Evolutionary conservation across 306 rosid genomes (phyloP), one percentile per base, ranked within the genome.

Genomic region (Fagus sylvatica): DNA sequence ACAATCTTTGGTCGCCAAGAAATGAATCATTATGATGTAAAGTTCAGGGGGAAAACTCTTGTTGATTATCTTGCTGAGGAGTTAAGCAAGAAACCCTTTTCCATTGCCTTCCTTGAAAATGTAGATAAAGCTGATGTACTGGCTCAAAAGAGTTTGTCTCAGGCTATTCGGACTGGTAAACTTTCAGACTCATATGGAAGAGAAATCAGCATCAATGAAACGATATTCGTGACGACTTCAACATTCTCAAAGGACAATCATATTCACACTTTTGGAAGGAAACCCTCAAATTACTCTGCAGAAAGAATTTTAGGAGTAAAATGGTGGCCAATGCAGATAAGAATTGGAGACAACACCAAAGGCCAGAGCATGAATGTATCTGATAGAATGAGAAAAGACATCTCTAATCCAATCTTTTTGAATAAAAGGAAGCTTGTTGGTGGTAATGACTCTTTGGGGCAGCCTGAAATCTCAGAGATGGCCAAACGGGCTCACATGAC

Each of bases 41-140:
- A 90, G 82, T 89, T 83, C 74, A 89, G 98, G 83, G 99, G 99
- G 76, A 95, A 91, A 87, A 93, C 92, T 32, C 84, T 81, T 28
- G 60, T 90, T 80, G 99, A 95, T 89, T 87, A 84, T 59, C 66
- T 95, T 62, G 94, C 89, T 1, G 90, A 89, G 60, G 93, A 93
- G 83, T 60, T 88, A 81, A 76, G 84, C 83, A 91, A 85, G 91
- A 90, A 85, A 79, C 93, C 97, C 9, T 80, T 86, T 73, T 88
- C 94, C 6, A 78, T 95, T 49, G 89, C 93, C 79, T 87, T 93
- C 89, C 88, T 95, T 46, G 99, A 93, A 78, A 91, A 88, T 73
- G 90, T 85, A 53, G 96, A 95, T 75, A 86, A 90, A 91, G 94
- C 97, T 2, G 98, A 95, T 80, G 76, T 84, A 60, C 77, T 85